A percentile compares a stretch with the other conserved stretches of the same genome.
Evolutionary conservation across 2,329 filamentous ascomycete species (phyloP).

Genomic region (Didymella glomerata): DNA sequence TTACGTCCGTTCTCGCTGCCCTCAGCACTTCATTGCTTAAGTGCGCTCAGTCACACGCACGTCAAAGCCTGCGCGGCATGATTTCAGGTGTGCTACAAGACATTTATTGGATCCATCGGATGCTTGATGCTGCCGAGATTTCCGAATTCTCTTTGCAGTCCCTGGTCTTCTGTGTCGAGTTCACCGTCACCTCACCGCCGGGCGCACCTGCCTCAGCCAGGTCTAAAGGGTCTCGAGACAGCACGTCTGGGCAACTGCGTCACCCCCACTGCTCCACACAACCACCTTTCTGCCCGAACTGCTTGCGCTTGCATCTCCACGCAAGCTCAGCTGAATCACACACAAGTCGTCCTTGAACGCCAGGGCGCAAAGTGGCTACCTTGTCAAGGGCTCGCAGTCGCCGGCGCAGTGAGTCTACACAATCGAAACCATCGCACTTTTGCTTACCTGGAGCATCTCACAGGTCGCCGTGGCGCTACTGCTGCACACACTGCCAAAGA

Average conservation of each 20-base stretch:
- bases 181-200: constrained; percentile 9
- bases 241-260: background rate
- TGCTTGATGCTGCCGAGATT: background rate
- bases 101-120: background rate
- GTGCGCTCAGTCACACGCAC: background rate
- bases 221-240: background rate
- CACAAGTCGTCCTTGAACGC: background rate
- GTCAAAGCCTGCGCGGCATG: background rate
- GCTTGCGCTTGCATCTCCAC: no score
- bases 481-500: constrained; percentile 23
- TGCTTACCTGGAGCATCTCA: background rate
- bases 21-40: background rate
- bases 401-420: constrained; percentile 36
- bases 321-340: background rate
- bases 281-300: background rate
- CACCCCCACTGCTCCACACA: background rate
- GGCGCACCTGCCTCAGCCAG: constrained; percentile 3
- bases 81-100: background rate
- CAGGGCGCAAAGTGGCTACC: constrained; percentile 30
- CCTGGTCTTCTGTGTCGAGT: background rate
- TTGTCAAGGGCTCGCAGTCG: constrained; percentile 27
- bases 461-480: constrained; percentile 34
- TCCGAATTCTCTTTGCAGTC: background rate
- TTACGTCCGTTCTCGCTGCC: background rate
- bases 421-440: background rate